Percentiles rank a stretch among this genome's conserved stretches.
Conservation (phyloP, 768 basidiomycete genomes). For the Mycena vitilis region DNA sequence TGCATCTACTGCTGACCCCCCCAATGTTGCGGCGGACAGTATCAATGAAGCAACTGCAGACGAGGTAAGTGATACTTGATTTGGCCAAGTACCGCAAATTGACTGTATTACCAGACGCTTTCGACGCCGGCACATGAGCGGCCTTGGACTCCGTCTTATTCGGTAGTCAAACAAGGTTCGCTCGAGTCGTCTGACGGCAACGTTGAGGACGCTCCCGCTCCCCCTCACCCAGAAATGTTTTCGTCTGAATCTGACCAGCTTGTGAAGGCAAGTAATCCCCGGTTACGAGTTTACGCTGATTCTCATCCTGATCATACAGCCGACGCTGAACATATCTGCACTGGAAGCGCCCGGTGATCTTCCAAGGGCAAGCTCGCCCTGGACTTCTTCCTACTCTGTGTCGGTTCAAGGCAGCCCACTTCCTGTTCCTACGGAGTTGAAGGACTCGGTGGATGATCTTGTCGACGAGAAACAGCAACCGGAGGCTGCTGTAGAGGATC, state of each 20-base stretch:
- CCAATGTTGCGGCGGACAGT: neutral
- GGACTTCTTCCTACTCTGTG: conserved; percentile 57
- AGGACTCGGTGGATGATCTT: neutral
- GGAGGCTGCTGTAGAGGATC: too few relatives aligned
- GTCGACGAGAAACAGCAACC: neutral
- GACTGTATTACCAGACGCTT: conserved; percentile 19
- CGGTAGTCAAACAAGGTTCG: conserved; percentile 39
- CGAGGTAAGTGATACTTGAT: conserved; percentile 11
- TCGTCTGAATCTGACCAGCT: neutral
- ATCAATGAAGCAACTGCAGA: neutral
- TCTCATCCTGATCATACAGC: conserved; percentile 9
- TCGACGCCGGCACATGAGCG: conserved; percentile 21
- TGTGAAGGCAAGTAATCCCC: conserved; percentile 10
- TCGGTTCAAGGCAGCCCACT: conserved; percentile 53
- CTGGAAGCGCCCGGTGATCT: conserved; percentile 32
- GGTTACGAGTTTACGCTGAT: neutral
- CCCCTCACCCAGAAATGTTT: conserved; percentile 9
- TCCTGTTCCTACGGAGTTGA: conserved; percentile 26
- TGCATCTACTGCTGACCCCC: neutral
- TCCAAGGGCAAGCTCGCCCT: conserved; percentile 40
- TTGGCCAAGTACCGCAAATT: neutral
- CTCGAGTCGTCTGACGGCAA: conserved; percentile 11
- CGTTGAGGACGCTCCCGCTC: conserved; percentile 2
- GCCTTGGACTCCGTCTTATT: conserved; percentile 44
- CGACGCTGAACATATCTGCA: conserved; percentile 38